phyloP scores from a whole-genome alignment of 164 flowering plant genomes.

The Nymphaea colorata region DNA sequence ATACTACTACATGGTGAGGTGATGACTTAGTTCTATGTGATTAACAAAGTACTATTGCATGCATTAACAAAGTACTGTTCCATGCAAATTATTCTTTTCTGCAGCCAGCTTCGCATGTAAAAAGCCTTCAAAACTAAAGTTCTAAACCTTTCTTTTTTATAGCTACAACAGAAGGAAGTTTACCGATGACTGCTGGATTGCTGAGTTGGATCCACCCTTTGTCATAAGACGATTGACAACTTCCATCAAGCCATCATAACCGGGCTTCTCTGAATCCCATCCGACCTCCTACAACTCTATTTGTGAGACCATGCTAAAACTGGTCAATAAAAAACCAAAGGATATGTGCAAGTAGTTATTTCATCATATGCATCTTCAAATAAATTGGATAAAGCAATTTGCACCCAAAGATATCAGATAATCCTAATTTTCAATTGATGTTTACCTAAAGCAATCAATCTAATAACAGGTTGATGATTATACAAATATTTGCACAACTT shows the following conservation, averaged over 20 bases:
- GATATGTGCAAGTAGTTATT: background rate
- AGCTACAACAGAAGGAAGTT: background rate
- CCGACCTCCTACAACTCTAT: constrained; percentile 61
- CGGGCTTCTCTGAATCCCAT: constrained; percentile 85
- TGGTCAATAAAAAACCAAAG: background rate
- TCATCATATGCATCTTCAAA: background rate
- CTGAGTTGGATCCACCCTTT: constrained; percentile 35
- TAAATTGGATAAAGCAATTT: background rate
- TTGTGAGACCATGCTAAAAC: background rate
- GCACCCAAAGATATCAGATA: background rate
- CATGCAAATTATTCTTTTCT: too few relatives aligned
- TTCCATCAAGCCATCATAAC: constrained; percentile 87
- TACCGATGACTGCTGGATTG: constrained; percentile 62
- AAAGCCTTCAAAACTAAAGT: background rate
- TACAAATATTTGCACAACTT: too few relatives aligned
- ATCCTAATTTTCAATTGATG: too few relatives aligned
- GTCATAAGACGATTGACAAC: constrained; percentile 52
- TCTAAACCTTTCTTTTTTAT: background rate
- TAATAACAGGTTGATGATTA: too few relatives aligned
- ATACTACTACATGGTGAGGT: too few relatives aligned
- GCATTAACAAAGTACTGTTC: too few relatives aligned
- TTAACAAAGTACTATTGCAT: too few relatives aligned
- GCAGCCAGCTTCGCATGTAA: background rate
- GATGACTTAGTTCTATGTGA: too few relatives aligned
- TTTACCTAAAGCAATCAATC: too few relatives aligned